Evolutionary conservation across 305 asterid genomes (phyloP), one percentile per base, ranked within the genome.

Genomic region (Salvia sclarea): DNA sequence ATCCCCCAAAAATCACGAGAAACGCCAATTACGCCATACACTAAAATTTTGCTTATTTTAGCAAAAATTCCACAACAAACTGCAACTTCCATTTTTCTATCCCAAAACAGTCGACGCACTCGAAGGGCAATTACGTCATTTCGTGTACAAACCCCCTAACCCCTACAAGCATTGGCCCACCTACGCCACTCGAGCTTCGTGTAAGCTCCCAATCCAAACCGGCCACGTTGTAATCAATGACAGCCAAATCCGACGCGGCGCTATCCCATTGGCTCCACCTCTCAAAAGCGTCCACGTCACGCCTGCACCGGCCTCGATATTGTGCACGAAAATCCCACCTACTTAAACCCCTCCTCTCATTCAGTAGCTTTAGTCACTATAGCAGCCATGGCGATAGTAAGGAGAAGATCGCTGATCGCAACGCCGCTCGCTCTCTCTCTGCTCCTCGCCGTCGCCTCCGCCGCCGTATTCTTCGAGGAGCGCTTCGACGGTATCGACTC

Each of bases 381-480:
- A 41, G 68, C 72, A 71, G 84, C 82, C 70, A 90, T 87, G 98
- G 94, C 86, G 78, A 72, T 79, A 6, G 56, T 57, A 3, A 83
- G 59, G 82, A 50, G 89, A 64, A 82, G 73, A 75, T 73, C 62
- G 61, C 82, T 56, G 44, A 28, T 66, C 67, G 21, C 75, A 4
- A 78, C 75, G 77, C 88, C 84, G 66, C 77, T 84, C 75, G 61
- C 80, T 12, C 66, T 90, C 10, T 83, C 85, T 66, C 83, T 91
- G 21, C 76, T 88, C 8, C 55, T 91, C 20, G 83, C 80, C 20
- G 38, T 76, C 56, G 76, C 90, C 35, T 83, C 95, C 0, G 96
- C 97, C 21, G 77, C 76, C 67, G 91, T 91, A 13, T 77, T 89
- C 83, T 94, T 94, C 80, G 96, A 94, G 84, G 99, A 94, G 76